Percentiles rank a stretch among this genome's conserved stretches.
Evolutionary conservation across 225 moss, liverwort and hornwort genomes (phyloP).

Genomic region (Antitrichia curtipendula): DNA sequence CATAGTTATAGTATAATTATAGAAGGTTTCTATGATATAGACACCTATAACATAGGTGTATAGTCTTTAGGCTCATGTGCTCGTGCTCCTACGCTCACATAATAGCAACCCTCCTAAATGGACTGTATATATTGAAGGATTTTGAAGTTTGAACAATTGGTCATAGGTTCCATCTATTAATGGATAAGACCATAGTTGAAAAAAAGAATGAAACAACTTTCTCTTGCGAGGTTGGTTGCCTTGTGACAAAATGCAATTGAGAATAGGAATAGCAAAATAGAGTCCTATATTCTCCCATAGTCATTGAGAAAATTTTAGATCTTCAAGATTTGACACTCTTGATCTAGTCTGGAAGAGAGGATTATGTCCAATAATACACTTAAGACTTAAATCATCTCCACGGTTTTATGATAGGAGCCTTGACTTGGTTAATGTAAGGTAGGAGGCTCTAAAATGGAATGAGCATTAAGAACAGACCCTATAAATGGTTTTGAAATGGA

Average conservation of each 20-base stretch:
- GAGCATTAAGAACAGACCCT: no score
- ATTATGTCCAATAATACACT: not conserved
- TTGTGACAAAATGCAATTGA: not conserved
- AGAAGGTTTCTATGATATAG: no score
- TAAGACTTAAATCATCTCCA: not conserved
- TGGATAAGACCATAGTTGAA: not conserved
- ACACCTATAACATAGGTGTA: no score
- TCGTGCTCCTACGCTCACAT: no score
- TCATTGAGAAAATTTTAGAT: not conserved
- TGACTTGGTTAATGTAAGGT: no score
- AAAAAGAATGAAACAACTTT: not conserved
- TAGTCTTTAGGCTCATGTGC: no score
- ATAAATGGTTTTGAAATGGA: no score
- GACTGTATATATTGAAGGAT: not conserved
- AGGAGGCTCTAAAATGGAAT: no score
- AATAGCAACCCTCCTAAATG: no score
- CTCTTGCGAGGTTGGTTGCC: no score
- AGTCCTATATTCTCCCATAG: not conserved
- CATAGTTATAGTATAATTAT: no score
- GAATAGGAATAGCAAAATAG: not conserved
- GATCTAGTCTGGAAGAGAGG: not conserved
- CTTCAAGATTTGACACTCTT: accelerated
- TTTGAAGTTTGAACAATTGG: not conserved
- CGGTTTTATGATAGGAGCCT: accelerated
- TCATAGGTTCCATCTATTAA: not conserved